A percentile compares a stretch with the other conserved stretches of the same genome.
Evolutionary conservation across 345 rosid species (phyloP).

Genomic region (Corchorus capsularis): DNA sequence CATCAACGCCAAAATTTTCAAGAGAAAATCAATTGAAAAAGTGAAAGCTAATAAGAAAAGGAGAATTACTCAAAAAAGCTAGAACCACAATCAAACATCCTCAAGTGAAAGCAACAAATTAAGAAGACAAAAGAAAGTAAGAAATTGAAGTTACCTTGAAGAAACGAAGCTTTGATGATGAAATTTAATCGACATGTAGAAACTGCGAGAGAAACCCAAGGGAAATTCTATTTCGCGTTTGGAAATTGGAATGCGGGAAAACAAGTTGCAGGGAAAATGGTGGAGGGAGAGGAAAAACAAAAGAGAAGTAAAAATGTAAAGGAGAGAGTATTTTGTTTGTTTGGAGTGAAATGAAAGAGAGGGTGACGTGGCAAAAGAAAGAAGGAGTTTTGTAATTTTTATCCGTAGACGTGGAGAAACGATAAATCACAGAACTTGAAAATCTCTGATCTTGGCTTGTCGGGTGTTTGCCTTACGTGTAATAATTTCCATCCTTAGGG

Average conservation of each 20-base stretch:
- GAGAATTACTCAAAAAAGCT: neutral
- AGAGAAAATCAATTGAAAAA: neutral
- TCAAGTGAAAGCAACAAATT: neutral
- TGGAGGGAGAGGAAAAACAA: neutral
- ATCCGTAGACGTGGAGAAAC: slow-evolving; percentile 21
- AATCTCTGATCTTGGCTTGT: neutral
- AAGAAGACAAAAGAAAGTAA: neutral
- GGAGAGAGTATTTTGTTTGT: neutral
- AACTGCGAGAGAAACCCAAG: neutral
- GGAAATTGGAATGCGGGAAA: slow-evolving; percentile 16
- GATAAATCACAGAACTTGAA: neutral
- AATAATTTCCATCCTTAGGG: too few species aligned
- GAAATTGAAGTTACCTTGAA: slow-evolving; percentile 10
- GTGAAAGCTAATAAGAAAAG: neutral
- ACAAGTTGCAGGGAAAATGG: neutral
- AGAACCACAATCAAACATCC: neutral
- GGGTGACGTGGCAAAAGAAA: slow-evolving; percentile 5
- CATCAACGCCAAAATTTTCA: neutral
- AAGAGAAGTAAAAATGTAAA: neutral
- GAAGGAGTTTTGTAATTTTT: neutral
- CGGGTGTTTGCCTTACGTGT: neutral
- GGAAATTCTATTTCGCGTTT: neutral
- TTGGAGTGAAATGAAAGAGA: neutral
- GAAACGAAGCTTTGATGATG: neutral
- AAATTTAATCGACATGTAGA: slow-evolving; percentile 17